Evolutionary conservation across 179 eudicot genomes (phyloP).

Genomic region (Silene vulgaris): DNA sequence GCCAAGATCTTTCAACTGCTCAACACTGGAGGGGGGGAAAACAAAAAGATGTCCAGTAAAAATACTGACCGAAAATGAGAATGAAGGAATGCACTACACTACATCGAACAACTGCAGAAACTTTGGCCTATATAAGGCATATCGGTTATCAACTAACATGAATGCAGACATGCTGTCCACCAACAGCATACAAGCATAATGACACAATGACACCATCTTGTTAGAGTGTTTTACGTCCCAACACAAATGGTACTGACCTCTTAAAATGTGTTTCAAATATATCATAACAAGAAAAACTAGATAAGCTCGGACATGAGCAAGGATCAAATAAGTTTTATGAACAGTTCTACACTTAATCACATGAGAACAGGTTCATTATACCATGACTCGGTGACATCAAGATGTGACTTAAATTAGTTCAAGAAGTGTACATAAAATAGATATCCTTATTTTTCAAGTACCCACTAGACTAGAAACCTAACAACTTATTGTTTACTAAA

Average conservation of each 20-base stretch:
- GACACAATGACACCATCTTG: neutral
- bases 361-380: neutral
- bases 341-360: neutral
- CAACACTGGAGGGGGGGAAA: conserved; percentile 50
- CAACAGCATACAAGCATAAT: neutral
- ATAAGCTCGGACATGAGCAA: neutral
- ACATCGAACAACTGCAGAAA: neutral
- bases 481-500: neutral
- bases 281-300: neutral
- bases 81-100: neutral
- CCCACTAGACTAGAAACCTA: neutral
- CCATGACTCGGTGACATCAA: neutral
- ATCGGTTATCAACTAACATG: neutral
- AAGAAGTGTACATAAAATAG: neutral
- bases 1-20: conserved; percentile 83
- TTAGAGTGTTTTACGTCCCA: neutral
- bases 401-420: neutral
- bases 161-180: neutral
- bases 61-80: neutral
- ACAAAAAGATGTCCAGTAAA: neutral
- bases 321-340: neutral
- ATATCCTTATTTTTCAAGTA: neutral
- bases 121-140: neutral
- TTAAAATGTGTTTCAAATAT: neutral
- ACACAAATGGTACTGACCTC: neutral